Evolutionary conservation across 495 filamentous ascomycete genomes (phyloP).

Genomic region (Podospora australis): DNA sequence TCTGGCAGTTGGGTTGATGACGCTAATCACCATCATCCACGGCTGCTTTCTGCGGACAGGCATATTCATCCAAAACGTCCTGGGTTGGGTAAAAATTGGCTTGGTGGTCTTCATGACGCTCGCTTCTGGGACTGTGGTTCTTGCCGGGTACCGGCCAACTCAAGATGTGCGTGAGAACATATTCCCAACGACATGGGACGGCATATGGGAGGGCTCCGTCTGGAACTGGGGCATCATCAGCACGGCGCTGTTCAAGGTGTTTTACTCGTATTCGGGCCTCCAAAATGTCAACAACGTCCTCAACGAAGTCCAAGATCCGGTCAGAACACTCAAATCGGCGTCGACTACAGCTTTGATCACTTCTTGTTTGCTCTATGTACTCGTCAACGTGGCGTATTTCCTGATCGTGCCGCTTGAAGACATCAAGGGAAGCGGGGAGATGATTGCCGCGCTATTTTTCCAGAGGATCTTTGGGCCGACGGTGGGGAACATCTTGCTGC

Average conservation of each 20-base stretch:
- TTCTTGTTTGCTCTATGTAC: conserved; percentile 54
- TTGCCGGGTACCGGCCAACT: conserved; percentile 28
- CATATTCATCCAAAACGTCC: conserved; percentile 57
- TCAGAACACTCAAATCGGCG: conserved; percentile 60
- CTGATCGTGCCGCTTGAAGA: conserved; percentile 61
- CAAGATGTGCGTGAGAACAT: conserved; percentile 1
- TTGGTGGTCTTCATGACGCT: conserved; percentile 60
- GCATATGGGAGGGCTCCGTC: conserved; percentile 47
- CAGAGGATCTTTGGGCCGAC: conserved; percentile 55
- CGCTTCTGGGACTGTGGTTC: conserved; percentile 49
- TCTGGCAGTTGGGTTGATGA: conserved; percentile 57
- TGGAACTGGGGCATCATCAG: conserved; percentile 51
- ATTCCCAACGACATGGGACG: conserved; percentile 27
- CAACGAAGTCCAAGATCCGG: conserved; percentile 65
- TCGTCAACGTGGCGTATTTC: conserved; percentile 68
- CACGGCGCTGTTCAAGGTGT: conserved; percentile 65
- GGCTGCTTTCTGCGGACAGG: conserved; percentile 55
- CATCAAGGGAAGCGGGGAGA: conserved; percentile 58
- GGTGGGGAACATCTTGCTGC: conserved; percentile 52
- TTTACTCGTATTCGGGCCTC: conserved; percentile 64
- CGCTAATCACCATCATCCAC: conserved; percentile 56
- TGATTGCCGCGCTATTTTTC: conserved; percentile 65
- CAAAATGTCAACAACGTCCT: conserved; percentile 71
- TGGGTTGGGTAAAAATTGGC: conserved; percentile 61
- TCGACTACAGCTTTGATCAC: conserved; percentile 56